These are phyloP conservation scores for Lachnellula subtilissima DNA, from an alignment of 2,329 filamentous ascomycete genomes.

Conservation along the genomic window DNA sequence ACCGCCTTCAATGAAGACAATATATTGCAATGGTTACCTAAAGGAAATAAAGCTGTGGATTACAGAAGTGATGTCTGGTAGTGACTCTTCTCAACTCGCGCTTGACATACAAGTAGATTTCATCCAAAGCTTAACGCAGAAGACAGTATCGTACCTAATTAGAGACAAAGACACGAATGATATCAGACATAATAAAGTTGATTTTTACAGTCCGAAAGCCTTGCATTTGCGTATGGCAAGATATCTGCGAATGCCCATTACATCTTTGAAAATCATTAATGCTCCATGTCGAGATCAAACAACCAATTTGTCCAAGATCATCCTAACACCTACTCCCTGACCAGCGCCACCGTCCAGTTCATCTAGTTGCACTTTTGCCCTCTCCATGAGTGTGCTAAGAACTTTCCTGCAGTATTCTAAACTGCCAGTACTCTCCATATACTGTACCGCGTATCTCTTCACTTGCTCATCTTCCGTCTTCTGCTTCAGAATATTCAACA, in stretches of 20 bases:
- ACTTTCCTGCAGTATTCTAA: conserved; percentile 80
- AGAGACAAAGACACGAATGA: neutral
- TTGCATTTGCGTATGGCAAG: too few species aligned
- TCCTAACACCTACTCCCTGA: conserved; percentile 53
- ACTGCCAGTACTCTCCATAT: conserved; percentile 86
- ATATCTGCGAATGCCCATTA: neutral
- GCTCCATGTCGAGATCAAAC: conserved; percentile 12
- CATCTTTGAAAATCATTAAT: neutral
- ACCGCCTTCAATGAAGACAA: neutral
- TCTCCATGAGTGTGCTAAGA: conserved; percentile 56
- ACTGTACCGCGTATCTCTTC: conserved; percentile 83
- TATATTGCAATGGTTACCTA: too few species aligned
- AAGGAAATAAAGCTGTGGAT: too few species aligned
- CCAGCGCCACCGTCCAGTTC: conserved; percentile 59
- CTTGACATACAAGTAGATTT: too few species aligned
- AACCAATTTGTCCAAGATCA: conserved; percentile 64
- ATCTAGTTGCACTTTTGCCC: conserved; percentile 58
- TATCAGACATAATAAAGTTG: too few species aligned
- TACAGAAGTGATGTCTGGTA: too few species aligned
- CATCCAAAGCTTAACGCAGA: too few species aligned
- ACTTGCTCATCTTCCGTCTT: conserved; percentile 82
- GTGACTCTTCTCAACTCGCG: too few species aligned
- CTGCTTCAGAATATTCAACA: conserved; percentile 90
- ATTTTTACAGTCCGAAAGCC: too few species aligned
- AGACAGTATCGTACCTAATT: too few species aligned